Conservation (phyloP, 2,329 filamentous ascomycete genomes). For the Colletotrichum musicola region DNA sequence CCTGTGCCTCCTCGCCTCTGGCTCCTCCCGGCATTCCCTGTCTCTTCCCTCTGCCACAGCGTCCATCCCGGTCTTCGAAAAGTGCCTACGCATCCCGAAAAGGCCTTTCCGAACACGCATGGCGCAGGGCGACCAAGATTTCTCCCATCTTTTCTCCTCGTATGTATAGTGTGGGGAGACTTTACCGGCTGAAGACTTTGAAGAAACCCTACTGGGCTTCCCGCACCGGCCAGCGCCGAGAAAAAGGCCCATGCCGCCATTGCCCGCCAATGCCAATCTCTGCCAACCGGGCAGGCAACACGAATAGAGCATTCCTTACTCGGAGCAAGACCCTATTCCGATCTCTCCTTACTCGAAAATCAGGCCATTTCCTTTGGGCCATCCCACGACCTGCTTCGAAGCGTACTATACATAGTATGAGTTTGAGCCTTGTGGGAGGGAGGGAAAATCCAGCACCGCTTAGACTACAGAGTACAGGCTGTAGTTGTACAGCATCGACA, state of each 20-base stretch:
- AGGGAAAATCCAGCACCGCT: neutral
- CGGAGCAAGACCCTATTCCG: neutral
- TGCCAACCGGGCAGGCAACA: constrained; percentile 3
- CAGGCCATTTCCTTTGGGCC: constrained; percentile 17
- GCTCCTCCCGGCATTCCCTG: constrained; percentile 11
- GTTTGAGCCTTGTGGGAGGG: neutral
- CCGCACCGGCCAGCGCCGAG: neutral
- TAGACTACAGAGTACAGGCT: neutral
- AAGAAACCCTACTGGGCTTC: constrained; percentile 16
- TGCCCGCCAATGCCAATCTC: constrained; percentile 16
- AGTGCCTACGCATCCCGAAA: constrained; percentile 23
- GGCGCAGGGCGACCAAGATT: constrained; percentile 4
- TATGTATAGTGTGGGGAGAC: constrained; percentile 13
- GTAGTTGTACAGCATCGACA: neutral
- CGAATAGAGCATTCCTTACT: constrained; percentile 18
- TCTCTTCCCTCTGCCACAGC: constrained; percentile 2
- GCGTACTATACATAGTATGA: neutral
- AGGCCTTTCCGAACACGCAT: neutral
- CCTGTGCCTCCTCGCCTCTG: neutral
- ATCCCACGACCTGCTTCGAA: neutral
- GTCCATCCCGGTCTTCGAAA: constrained; percentile 6
- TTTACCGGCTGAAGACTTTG: neutral
- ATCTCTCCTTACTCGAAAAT: constrained; percentile 9
- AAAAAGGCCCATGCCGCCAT: neutral
- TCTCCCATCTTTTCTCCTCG: constrained; percentile 15